Base-by-base conservation (phyloP, 202 grass and related monocot genomes). In the Bolboschoenoplectus hybrid region DNA sequence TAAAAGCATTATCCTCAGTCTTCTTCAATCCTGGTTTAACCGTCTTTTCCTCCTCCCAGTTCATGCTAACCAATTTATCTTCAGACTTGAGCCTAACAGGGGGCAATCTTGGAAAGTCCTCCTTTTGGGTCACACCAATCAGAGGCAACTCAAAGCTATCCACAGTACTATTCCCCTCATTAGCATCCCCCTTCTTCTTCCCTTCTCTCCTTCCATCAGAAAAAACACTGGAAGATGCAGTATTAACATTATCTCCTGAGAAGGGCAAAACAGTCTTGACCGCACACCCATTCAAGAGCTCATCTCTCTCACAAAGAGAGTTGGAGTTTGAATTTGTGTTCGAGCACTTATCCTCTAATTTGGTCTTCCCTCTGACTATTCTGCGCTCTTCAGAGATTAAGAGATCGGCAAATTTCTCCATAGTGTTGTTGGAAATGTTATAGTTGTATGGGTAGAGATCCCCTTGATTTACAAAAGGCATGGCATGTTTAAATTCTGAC, bases 401-500 rank as follows among this genome's bases (percentile, higher is more conserved):
- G 7, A 97, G 85, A 80, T 90, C 93, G 0, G 90, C 89, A 61
- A 99, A 68, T 61, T 97, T 91, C 74, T 93, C 87, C 0, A 86
- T 86, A 6, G 90, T 89, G 83, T 86, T 91, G 81, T 91, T 94
- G 47, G 89, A 85, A 45, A 91, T 89, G 87, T 85, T 90, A 64
- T 94, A 97, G 80, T 91, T 97, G 92, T 88, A 97, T 67, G 97
- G 97, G 77, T 93, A 93, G 65, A 99, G 91, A 90, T 99, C 97
- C 7, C 89, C 87, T 2, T 80, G 86, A 43, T 79, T 88, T 68
- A 49, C 51, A 44, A 73, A 91, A n/a, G 93, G 88, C 50, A 40
- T 72, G 45, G 67, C 56, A 10, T 88, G 82, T 71, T 64, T 80
- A 50, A 81, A 84, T 69, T 85, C 89, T 2, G 46, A 84, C 16